These are phyloP conservation scores for Malus fusca DNA, from an alignment of 306 rosid genomes.

Conservation along the genomic window DNA sequence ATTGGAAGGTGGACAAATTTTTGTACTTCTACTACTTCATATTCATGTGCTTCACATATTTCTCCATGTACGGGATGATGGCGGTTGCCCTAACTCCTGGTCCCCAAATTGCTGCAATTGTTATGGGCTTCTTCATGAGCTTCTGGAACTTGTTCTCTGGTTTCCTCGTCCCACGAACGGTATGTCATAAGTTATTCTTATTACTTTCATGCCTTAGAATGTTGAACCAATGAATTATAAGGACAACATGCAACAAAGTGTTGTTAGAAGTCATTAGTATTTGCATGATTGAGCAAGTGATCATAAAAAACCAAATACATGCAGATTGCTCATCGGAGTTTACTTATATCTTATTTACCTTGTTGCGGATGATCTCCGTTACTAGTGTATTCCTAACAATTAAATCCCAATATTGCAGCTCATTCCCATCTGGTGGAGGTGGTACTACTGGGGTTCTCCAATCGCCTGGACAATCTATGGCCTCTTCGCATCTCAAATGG, in stretches of 20 bases:
- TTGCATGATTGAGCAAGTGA: background rate
- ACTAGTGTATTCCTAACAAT: background rate
- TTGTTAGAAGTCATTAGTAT: too few relatives aligned
- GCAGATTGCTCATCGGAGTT: background rate
- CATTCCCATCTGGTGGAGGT: constrained; percentile 31
- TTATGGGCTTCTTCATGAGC: constrained; percentile 40
- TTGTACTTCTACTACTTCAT: constrained; percentile 54
- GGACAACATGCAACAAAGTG: background rate
- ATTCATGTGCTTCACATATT: constrained; percentile 52
- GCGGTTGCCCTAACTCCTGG: constrained; percentile 47
- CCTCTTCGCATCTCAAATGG: constrained; percentile 23
- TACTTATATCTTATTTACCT: background rate
- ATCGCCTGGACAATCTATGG: constrained; percentile 28
- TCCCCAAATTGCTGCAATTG: constrained; percentile 43
- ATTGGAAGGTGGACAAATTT: constrained; percentile 32
- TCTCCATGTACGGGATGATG: constrained; percentile 62
- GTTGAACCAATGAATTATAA: background rate
- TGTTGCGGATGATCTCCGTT: background rate
- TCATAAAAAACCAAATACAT: background rate
- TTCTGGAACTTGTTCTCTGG: constrained; percentile 77
- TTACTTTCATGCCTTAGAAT: background rate
- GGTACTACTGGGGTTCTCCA: constrained; percentile 31
- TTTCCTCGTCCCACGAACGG: constrained; percentile 52
- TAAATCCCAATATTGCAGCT: constrained; percentile 5
- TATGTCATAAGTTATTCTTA: background rate